phyloP scores from a whole-genome alignment of 305 asterid species.

The Fraxinus dipetala region DNA sequence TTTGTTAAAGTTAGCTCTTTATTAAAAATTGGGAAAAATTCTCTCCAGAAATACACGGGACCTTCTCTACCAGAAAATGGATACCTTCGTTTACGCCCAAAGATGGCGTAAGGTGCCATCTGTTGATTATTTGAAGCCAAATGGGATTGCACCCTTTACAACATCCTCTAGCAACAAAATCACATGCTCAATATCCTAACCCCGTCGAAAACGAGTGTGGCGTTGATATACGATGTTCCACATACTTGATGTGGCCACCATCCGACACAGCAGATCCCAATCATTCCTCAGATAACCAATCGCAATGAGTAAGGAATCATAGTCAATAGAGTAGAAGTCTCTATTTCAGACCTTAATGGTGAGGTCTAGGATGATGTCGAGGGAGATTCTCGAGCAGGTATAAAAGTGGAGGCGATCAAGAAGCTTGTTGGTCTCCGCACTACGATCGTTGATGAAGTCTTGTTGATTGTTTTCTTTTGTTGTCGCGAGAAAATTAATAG shows the following conservation, averaged over 20 bases:
- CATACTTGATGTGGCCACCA: constrained; percentile 55
- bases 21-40: no score
- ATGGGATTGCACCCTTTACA: constrained; percentile 38
- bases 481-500: no score
- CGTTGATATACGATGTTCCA: constrained; percentile 44
- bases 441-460: no score
- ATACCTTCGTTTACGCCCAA: no score
- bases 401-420: constrained; percentile 54
- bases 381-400: constrained; percentile 38
- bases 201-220: constrained; percentile 48
- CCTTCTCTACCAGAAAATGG: no score
- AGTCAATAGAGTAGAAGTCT: constrained; percentile 66
- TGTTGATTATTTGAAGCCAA: constrained; percentile 2
- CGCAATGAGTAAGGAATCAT: constrained; percentile 46
- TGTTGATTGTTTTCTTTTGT: no score
- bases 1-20: no score
- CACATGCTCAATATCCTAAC: constrained; percentile 45
- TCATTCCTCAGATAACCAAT: constrained; percentile 70
- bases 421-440: no score
- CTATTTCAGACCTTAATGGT: constrained; percentile 52
- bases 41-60: no score
- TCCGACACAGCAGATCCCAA: constrained; percentile 58
- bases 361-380: constrained; percentile 64
- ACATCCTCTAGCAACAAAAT: constrained; percentile 45
- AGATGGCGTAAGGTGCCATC: no score